phyloP scores from a whole-genome alignment of 2,329 filamentous ascomycete species.

The Fusarium beomiforme region DNA sequence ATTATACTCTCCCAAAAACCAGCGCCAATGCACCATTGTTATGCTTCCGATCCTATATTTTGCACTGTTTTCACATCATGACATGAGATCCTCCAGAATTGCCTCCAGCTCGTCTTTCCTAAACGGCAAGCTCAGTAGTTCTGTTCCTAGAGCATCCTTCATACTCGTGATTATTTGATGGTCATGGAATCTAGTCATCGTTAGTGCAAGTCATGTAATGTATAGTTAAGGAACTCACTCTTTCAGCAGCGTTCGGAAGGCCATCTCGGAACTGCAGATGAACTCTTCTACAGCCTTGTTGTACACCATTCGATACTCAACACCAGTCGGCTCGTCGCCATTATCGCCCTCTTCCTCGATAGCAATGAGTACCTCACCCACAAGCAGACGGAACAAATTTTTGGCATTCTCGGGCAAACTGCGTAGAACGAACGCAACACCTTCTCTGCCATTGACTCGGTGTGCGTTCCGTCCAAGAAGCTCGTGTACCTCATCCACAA shows the following conservation, averaged over 20 bases:
- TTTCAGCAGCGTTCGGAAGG: constrained; percentile 91
- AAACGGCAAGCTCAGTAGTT: constrained; percentile 87
- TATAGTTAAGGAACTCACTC: constrained; percentile 67
- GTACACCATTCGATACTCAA: constrained; percentile 92
- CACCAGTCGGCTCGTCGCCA: constrained; percentile 68
- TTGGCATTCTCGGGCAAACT: constrained; percentile 92
- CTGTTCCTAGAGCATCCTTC: constrained; percentile 86
- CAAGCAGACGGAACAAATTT: constrained; percentile 84
- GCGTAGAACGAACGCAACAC: constrained; percentile 89
- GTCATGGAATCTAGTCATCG: constrained; percentile 79
- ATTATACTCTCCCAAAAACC: constrained; percentile 4
- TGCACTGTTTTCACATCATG: constrained; percentile 33
- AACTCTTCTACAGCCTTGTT: constrained; percentile 97
- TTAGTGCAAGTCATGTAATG: constrained; percentile 40
- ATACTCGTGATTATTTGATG: constrained; percentile 95
- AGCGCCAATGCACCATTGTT: constrained; percentile 10
- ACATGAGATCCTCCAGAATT: constrained; percentile 78
- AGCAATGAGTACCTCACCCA: constrained; percentile 82
- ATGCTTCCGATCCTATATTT: constrained; percentile 12
- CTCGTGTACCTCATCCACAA: constrained; percentile 90
- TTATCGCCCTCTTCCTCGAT: constrained; percentile 68
- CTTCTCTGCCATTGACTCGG: constrained; percentile 87
- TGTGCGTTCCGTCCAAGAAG: constrained; percentile 83
- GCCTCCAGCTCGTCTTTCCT: constrained; percentile 87
- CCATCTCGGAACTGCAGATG: constrained; percentile 96